Evolutionary conservation across 805 yeast species (phyloP), one percentile per base, ranked within the genome.

Genomic region (Pichia pseudocactophila): DNA sequence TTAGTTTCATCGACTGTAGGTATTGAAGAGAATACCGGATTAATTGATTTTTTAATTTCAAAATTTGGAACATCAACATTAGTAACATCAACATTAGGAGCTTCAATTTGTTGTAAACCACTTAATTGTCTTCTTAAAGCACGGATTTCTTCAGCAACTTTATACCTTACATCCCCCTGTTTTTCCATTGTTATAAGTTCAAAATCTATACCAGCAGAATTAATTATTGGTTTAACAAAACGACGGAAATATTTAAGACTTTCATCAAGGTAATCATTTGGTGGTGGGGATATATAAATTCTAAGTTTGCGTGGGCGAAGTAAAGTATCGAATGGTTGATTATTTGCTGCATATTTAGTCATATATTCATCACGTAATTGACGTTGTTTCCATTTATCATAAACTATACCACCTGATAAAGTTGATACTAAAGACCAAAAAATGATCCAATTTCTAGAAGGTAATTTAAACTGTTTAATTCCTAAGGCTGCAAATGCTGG

Each of bases 221-320:
- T 84, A 50, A 90, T 65, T 2, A 89, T 70, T 1, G 98, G 98
- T 63, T 90, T 90, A 50, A 87, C 72, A 56, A 75, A 88, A 41
- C 80, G 76, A 50, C 86, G 74, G 69, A 89, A 86, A 41, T 84
- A 73, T 47, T 72, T 74, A 61, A 83, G 56, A 10, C 90, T 77
- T 43, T 78, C 81, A 34, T 80, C 92, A 38, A 90, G 63, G 52
- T 77, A 85, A 58, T 90, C 97, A 54, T 85, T 84, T 17, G 98
- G 97, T 8, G 97, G 97, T n/a, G 98, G 98, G 0, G 96, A 95
- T 43, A 89, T 73, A 58, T 80, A 89, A 2, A 92, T 78, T 2
- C 84, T 77, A 37, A 92, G 66, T 51, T 80, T 84, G 45, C 98
- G 71, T 2, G 96, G 86, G 17, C 73, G 53, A 41, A 71, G 69